These are phyloP conservation scores for Camelina neglecta DNA, from an alignment of 345 rosid genomes.

Conservation along the genomic window DNA sequence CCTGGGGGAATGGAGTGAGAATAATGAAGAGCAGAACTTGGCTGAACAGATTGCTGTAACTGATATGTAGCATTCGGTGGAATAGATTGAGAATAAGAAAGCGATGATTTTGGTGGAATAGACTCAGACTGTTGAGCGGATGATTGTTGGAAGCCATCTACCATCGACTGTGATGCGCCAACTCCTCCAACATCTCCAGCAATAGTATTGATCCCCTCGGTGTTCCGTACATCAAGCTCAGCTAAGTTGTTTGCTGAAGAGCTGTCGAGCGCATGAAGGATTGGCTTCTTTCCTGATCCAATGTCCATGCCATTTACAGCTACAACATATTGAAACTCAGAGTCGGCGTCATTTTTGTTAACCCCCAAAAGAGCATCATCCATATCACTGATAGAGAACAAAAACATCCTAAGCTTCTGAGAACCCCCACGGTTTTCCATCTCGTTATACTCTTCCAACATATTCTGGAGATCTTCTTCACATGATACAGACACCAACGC, in stretches of 20 bases:
- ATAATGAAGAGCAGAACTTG: slow-evolving; percentile 42
- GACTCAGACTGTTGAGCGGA: slow-evolving; percentile 52
- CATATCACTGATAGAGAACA: slow-evolving; percentile 68
- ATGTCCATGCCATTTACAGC: slow-evolving; percentile 82
- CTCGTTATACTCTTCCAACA: slow-evolving; percentile 84
- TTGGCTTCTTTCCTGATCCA: slow-evolving; percentile 55
- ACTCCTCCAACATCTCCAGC: slow-evolving; percentile 47
- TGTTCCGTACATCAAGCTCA: slow-evolving; percentile 53
- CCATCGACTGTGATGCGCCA: slow-evolving; percentile 50
- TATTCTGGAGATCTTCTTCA: slow-evolving; percentile 85
- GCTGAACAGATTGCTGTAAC: slow-evolving; percentile 41
- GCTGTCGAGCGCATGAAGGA: slow-evolving; percentile 52
- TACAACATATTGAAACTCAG: slow-evolving; percentile 74
- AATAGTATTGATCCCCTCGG: slow-evolving; percentile 46
- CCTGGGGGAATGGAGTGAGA: slow-evolving; percentile 35
- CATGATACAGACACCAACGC: slow-evolving; percentile 90
- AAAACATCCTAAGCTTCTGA: slow-evolving; percentile 74
- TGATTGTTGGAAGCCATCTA: slow-evolving; percentile 43
- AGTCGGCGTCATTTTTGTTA: slow-evolving; percentile 54
- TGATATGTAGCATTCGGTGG: slow-evolving; percentile 28
- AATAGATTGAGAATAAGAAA: slow-evolving; percentile 39
- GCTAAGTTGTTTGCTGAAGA: slow-evolving; percentile 61
- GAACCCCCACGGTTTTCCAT: slow-evolving; percentile 61
- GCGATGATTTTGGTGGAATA: slow-evolving; percentile 48
- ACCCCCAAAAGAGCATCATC: slow-evolving; percentile 70